These are phyloP conservation scores for Tolypocladium nubicola DNA, from an alignment of 2,329 filamentous ascomycete genomes.

Conservation along the genomic window DNA sequence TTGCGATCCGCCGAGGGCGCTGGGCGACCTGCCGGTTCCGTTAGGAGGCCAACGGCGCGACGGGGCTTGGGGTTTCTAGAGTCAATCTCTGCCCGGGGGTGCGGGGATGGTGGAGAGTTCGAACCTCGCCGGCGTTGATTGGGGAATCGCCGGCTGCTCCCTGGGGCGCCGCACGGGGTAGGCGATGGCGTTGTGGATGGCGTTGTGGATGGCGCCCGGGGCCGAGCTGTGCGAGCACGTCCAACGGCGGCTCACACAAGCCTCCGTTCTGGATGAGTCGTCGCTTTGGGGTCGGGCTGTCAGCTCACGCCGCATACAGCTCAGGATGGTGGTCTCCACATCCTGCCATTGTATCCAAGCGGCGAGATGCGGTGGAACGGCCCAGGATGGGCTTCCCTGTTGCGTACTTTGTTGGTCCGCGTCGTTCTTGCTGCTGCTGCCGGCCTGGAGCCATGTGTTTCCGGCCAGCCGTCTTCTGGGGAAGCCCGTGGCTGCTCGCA, in stretches of 20 bases:
- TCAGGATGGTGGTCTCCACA: not conserved
- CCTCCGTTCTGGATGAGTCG: not conserved
- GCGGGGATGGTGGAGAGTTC: not conserved
- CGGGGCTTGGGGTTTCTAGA: not conserved
- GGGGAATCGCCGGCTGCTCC: not conserved
- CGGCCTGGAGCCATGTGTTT: not conserved
- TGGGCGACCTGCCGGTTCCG: not conserved
- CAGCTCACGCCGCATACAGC: not conserved
- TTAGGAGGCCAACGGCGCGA: not conserved
- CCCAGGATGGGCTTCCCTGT: not conserved
- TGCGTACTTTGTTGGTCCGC: not conserved
- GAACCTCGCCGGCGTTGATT: not conserved
- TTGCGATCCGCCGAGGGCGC: not conserved
- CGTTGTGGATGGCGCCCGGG: not conserved
- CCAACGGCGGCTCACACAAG: not conserved
- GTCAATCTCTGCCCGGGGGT: not conserved
- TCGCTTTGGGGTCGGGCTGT: not conserved
- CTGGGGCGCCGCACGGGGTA: not conserved
- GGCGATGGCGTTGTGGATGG: not conserved
- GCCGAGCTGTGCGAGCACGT: not conserved
- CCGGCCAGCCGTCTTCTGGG: not conserved
- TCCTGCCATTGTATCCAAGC: not conserved
- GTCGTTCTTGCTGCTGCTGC: not conserved
- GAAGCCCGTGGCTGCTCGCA: constrained; percentile 2
- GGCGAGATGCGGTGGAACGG: not conserved